Conservation (phyloP, 495 filamentous ascomycete genomes). For the Xylaria venustula region DNA sequence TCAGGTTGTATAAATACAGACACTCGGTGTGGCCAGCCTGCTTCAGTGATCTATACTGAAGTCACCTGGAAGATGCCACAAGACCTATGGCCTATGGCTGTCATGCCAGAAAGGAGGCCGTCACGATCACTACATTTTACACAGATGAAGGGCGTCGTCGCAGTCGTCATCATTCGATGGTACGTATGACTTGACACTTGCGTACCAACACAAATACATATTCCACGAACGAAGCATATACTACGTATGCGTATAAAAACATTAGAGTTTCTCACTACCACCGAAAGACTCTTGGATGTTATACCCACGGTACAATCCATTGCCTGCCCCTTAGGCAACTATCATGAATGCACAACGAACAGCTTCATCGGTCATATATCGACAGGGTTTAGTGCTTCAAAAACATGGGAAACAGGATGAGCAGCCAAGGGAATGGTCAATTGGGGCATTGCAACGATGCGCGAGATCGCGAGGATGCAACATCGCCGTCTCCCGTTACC, state of each 20-base stretch:
- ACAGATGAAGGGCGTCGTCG: constrained; percentile 55
- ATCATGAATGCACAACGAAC: constrained; percentile 43
- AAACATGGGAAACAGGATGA: constrained; percentile 28
- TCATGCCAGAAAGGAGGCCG: too few species aligned
- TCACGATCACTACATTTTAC: too few species aligned
- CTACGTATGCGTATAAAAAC: too few species aligned
- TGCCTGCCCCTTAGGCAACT: constrained; percentile 43
- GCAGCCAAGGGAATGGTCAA: background rate
- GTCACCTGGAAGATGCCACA: too few species aligned
- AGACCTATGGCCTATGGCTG: too few species aligned
- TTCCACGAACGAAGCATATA: constrained; percentile 54
- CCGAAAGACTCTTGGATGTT: constrained; percentile 36
- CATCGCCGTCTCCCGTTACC: background rate
- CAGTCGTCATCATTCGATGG: too few species aligned
- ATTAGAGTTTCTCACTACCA: constrained; percentile 35
- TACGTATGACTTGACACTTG: constrained; percentile 57
- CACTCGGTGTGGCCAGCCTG: too few species aligned
- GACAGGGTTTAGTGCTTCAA: constrained; percentile 55
- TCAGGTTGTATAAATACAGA: too few species aligned
- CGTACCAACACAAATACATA: constrained; percentile 50
- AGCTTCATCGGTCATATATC: constrained; percentile 54
- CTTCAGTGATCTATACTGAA: too few species aligned
- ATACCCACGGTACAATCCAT: constrained; percentile 50
- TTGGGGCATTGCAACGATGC: background rate
- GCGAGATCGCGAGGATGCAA: background rate